Conservation (phyloP, 1,284 basidiomycete species). For the Ustilago nuda region DNA sequence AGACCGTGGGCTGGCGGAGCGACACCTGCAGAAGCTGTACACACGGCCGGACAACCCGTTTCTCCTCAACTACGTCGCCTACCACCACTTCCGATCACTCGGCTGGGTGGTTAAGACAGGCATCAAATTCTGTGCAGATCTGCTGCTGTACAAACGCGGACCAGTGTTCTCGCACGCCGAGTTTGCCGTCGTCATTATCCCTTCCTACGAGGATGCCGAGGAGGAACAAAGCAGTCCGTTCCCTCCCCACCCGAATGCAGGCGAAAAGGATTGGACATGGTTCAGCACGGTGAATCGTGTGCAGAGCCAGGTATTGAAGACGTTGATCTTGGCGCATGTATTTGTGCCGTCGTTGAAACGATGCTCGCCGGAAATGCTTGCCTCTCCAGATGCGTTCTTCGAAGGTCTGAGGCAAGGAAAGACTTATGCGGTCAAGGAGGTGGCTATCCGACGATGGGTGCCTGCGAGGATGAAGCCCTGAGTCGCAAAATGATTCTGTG, state of each 20-base stretch:
- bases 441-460: conserved; percentile 85
- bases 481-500: too few relatives aligned
- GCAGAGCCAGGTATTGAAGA: conserved; percentile 94
- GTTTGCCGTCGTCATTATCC: conserved; percentile 90
- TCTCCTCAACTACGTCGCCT: conserved; percentile 87
- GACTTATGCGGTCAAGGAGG: conserved; percentile 79
- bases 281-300: conserved; percentile 96
- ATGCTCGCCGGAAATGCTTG: conserved; percentile 32
- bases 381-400: conserved; percentile 71
- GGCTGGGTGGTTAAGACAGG: conserved; percentile 98
- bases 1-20: conserved; percentile 28
- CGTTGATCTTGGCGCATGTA: conserved; percentile 64
- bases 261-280: conserved; percentile 87
- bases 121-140: conserved; percentile 97
- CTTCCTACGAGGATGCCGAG: conserved; percentile 83
- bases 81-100: conserved; percentile 94
- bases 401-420: conserved; percentile 75
- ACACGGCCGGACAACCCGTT: conserved; percentile 84
- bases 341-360: conserved; percentile 55
- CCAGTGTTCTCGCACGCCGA: conserved; percentile 96
- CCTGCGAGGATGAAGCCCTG: conserved; percentile 91
- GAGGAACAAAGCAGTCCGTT: conserved; percentile 74
- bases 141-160: conserved; percentile 91
- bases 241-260: conserved; percentile 51
- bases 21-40: conserved; percentile 36